Evolutionary conservation across 2,329 filamentous ascomycete genomes (phyloP).

Genomic region (Phialocephala sp.): DNA sequence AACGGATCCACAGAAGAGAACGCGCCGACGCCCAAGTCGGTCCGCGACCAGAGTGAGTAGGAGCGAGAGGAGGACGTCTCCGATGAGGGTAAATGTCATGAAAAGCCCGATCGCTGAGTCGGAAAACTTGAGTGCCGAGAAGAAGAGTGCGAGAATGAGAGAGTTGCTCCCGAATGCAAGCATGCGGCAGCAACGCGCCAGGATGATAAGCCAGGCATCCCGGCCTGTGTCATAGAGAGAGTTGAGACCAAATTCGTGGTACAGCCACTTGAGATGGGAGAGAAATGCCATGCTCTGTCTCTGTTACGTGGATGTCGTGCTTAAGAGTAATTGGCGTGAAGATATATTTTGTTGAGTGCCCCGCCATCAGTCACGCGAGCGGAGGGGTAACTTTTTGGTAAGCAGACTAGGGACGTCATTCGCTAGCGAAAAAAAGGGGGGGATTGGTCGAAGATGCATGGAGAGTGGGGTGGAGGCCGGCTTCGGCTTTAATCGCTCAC

Average conservation of each 20-base stretch:
- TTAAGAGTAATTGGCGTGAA: not conserved
- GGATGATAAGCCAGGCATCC: conserved; percentile 62
- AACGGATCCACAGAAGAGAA: conserved; percentile 57
- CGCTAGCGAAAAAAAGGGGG: conserved; percentile 6
- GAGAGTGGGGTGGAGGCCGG: not conserved
- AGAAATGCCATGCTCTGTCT: conserved; percentile 4
- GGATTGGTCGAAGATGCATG: not conserved
- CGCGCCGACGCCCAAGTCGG: conserved; percentile 55
- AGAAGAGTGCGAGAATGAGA: conserved; percentile 61
- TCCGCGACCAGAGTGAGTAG: conserved; percentile 64
- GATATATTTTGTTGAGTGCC: conserved; percentile 2
- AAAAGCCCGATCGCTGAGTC: conserved; percentile 63
- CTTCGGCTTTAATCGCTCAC: conserved; percentile 3
- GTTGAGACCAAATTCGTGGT: conserved; percentile 50
- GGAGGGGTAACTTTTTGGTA: not conserved
- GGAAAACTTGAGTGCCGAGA: conserved; percentile 55
- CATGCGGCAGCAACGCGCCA: conserved; percentile 62
- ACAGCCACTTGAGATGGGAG: conserved; percentile 34
- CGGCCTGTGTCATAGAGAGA: conserved; percentile 49
- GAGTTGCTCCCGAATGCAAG: conserved; percentile 65
- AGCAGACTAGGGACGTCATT: conserved; percentile 8
- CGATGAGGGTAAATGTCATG: conserved; percentile 66
- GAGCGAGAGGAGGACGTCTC: conserved; percentile 64
- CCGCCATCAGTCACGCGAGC: conserved; percentile 5
- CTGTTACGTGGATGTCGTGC: too few relatives aligned